These are phyloP conservation scores for Theobroma grandiflorum DNA, from an alignment of 441 rosid species.

Conservation along the genomic window DNA sequence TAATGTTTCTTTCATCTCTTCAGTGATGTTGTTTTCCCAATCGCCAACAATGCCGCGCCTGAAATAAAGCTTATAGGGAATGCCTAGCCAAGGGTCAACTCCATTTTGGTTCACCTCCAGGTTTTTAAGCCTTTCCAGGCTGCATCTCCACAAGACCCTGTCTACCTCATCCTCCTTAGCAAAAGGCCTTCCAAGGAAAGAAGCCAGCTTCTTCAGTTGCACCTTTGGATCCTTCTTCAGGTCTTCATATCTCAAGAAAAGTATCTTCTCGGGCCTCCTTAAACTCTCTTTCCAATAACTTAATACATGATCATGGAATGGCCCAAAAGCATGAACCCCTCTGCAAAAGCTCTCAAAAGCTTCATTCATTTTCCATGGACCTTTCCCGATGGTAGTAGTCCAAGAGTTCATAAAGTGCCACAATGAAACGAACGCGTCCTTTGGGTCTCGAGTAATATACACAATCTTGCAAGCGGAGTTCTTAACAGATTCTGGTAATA, in stretches of 20 bases:
- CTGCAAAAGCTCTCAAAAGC: conserved; percentile 53
- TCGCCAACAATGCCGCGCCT: conserved; percentile 65
- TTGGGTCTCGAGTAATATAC: conserved; percentile 50
- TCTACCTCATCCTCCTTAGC: conserved; percentile 33
- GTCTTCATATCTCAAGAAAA: conserved; percentile 62
- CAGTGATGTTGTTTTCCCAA: conserved; percentile 46
- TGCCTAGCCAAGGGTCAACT: conserved; percentile 34
- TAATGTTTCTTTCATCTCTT: conserved; percentile 47
- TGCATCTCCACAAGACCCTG: conserved; percentile 53
- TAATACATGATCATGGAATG: conserved; percentile 64
- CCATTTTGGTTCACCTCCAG: conserved; percentile 52
- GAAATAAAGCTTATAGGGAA: conserved; percentile 39
- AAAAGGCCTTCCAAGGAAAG: conserved; percentile 55
- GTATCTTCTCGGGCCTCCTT: conserved; percentile 42
- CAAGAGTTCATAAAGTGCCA: conserved; percentile 46
- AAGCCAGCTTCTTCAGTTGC: conserved; percentile 44
- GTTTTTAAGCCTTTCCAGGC: conserved; percentile 50
- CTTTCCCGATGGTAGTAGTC: background rate
- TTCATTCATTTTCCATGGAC: conserved; percentile 26
- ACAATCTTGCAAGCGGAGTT: conserved; percentile 44
- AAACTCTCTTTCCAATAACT: conserved; percentile 53
- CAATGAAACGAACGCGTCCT: conserved; percentile 51
- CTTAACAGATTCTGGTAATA: conserved; percentile 39
- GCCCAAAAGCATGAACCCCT: conserved; percentile 57
- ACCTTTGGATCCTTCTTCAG: conserved; percentile 38